A percentile compares a stretch with the other conserved stretches of the same genome.
Evolutionary conservation across 2,329 filamentous ascomycete species (phyloP).

Genomic region (Macroventuria anomochaeta): DNA sequence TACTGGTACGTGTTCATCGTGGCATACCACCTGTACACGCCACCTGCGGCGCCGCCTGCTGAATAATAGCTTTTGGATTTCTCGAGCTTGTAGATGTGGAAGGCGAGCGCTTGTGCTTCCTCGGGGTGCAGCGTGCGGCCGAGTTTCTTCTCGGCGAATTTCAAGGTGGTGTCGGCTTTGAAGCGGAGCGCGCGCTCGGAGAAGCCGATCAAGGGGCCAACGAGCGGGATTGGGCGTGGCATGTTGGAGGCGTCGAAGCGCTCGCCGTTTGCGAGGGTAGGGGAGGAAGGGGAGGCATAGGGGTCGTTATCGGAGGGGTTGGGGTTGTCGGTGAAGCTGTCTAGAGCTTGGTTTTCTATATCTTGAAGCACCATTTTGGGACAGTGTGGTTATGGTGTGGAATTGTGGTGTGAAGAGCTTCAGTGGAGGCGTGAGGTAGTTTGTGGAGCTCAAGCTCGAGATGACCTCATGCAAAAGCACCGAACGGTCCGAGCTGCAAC

Average conservation of each 20-base stretch:
- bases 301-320: conserved; percentile 48
- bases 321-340: conserved; percentile 41
- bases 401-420: conserved; percentile 33
- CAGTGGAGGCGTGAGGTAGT: conserved; percentile 24
- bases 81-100: conserved; percentile 48
- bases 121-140: conserved; percentile 48
- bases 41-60: conserved; percentile 43
- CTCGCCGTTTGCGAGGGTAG: conserved; percentile 4
- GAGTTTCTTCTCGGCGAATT: conserved; percentile 42
- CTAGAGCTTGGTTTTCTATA: conserved; percentile 35
- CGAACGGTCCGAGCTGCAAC: conserved; percentile 17
- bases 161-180: conserved; percentile 43
- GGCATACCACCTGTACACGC: conserved; percentile 43
- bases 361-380: conserved; percentile 53
- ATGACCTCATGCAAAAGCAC: conserved; percentile 37
- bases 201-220: conserved; percentile 42
- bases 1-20: conserved; percentile 48
- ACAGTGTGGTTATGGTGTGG: neutral
- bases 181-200: conserved; percentile 33
- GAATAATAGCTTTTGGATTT: conserved; percentile 49
- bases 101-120: conserved; percentile 53
- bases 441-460: conserved; percentile 23
- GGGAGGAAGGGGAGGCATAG: conserved; percentile 37
- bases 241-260: conserved; percentile 49
- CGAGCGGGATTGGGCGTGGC: conserved; percentile 46